A percentile compares a stretch with the other conserved stretches of the same genome.
phyloP scores from a whole-genome alignment of 2,329 filamentous ascomycete genomes.

The Colletotrichum plurivorum region DNA sequence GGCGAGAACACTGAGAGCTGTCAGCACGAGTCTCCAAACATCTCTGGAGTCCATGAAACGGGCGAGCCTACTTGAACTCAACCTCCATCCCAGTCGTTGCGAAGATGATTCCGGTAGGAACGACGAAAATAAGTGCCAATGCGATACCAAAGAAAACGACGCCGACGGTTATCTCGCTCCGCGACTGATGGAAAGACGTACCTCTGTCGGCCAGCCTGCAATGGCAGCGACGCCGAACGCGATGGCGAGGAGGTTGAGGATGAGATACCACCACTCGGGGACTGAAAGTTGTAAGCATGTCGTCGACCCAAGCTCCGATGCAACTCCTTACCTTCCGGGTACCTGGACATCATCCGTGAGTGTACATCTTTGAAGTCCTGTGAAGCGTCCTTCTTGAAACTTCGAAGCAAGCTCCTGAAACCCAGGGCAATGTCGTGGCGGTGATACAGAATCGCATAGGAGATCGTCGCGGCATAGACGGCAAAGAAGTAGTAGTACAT shows the following conservation, averaged over 20 bases:
- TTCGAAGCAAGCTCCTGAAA: constrained; percentile 50
- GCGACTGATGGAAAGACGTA: background rate
- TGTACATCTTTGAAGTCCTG: constrained; percentile 55
- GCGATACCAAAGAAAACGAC: constrained; percentile 60
- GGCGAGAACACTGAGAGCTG: constrained; percentile 41
- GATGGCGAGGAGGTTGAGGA: constrained; percentile 49
- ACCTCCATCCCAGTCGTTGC: constrained; percentile 59
- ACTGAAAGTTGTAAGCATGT: constrained; percentile 43
- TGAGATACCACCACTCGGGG: constrained; percentile 63
- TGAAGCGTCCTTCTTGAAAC: constrained; percentile 45
- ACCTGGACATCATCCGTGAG: constrained; percentile 61
- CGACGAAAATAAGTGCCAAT: constrained; percentile 57
- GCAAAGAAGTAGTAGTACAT: constrained; percentile 58
- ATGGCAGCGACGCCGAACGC: constrained; percentile 53
- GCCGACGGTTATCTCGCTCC: constrained; percentile 50
- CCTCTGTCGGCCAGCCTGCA: constrained; percentile 54
- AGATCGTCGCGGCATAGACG: constrained; percentile 56
- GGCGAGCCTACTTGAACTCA: constrained; percentile 25
- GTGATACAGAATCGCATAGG: constrained; percentile 57
- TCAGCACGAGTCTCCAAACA: background rate
- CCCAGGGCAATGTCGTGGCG: constrained; percentile 54
- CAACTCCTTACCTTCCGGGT: constrained; percentile 52
- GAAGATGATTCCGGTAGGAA: constrained; percentile 60
- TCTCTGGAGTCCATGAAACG: background rate
- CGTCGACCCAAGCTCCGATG: background rate